phyloP scores from a whole-genome alignment of 31 red algal genomes.

The Odonthalia washingtoniensis region DNA sequence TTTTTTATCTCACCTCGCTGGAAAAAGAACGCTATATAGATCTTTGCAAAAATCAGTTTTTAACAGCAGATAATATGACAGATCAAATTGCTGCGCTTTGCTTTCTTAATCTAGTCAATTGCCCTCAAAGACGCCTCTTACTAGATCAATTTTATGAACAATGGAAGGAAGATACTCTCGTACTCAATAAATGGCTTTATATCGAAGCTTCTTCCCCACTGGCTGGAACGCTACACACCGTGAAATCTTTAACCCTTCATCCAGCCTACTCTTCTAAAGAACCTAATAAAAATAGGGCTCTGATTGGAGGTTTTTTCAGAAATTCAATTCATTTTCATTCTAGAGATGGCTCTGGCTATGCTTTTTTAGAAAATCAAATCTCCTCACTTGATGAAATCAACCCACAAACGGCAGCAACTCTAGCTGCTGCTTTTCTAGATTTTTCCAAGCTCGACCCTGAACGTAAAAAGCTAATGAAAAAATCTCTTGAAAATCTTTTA shows the following conservation, averaged over 20 bases:
- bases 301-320: constrained; percentile 84
- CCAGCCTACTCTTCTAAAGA: constrained; percentile 75
- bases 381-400: constrained; percentile 79
- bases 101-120: constrained; percentile 51
- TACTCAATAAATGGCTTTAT: constrained; percentile 93
- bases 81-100: constrained; percentile 79
- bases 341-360: constrained; percentile 77
- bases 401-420: constrained; percentile 89
- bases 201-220: constrained; percentile 85
- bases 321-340: constrained; percentile 78
- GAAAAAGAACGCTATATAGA: constrained; percentile 56
- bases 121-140: constrained; percentile 64
- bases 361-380: constrained; percentile 91
- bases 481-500: too few species aligned
- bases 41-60: constrained; percentile 64
- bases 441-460: too few species aligned
- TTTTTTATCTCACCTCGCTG: constrained; percentile 70
- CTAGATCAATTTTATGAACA: constrained; percentile 91
- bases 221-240: constrained; percentile 71
- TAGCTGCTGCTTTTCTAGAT: too few species aligned
- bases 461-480: too few species aligned
- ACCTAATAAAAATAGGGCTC: constrained; percentile 92
- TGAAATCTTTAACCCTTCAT: constrained; percentile 84
- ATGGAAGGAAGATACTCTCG: constrained; percentile 81
- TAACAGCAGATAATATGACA: constrained; percentile 91